Evolutionary conservation across 768 basidiomycete genomes (phyloP).

Genomic region (Paxillus ammoniavirescens): DNA sequence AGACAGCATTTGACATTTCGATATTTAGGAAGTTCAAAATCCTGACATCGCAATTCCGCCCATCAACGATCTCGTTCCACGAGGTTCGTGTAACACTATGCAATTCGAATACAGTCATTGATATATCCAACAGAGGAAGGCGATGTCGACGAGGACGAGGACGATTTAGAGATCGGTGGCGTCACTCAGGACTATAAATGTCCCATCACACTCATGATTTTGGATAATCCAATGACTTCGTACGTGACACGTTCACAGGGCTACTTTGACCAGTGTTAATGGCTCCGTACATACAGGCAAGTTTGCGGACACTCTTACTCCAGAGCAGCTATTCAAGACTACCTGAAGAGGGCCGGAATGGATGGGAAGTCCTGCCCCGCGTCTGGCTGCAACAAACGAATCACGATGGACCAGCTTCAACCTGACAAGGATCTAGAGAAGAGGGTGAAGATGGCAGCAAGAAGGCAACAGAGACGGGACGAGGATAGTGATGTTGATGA

Average conservation of each 20-base stretch:
- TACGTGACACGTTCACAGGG: constrained; percentile 36
- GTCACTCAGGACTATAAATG: constrained; percentile 82
- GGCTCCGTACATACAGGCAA: constrained; percentile 36
- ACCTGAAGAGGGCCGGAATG: constrained; percentile 42
- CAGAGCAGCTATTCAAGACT: constrained; percentile 61
- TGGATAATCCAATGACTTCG: constrained; percentile 82
- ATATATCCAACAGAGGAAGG: constrained; percentile 56
- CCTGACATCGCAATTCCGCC: constrained; percentile 73
- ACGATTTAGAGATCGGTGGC: constrained; percentile 88
- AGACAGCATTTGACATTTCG: constrained; percentile 8
- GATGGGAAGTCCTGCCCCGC: constrained; percentile 59
- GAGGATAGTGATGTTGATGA: constrained; percentile 44
- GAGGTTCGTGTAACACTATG: constrained; percentile 42
- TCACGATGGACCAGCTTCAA: constrained; percentile 50
- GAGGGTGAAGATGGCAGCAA: constrained; percentile 56
- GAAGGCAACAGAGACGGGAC: constrained; percentile 46
- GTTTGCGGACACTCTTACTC: constrained; percentile 86
- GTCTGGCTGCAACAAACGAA: constrained; percentile 64
- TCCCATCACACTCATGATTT: constrained; percentile 67
- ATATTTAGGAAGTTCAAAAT: constrained; percentile 60
- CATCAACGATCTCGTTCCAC: constrained; percentile 66
- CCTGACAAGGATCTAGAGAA: constrained; percentile 59
- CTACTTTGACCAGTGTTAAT: constrained; percentile 3
- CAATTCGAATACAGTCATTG: background rate
- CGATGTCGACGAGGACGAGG: constrained; percentile 81